These are phyloP conservation scores for Trichoderma sp. DNA, from an alignment of 2,329 filamentous ascomycete genomes.

Conservation along the genomic window DNA sequence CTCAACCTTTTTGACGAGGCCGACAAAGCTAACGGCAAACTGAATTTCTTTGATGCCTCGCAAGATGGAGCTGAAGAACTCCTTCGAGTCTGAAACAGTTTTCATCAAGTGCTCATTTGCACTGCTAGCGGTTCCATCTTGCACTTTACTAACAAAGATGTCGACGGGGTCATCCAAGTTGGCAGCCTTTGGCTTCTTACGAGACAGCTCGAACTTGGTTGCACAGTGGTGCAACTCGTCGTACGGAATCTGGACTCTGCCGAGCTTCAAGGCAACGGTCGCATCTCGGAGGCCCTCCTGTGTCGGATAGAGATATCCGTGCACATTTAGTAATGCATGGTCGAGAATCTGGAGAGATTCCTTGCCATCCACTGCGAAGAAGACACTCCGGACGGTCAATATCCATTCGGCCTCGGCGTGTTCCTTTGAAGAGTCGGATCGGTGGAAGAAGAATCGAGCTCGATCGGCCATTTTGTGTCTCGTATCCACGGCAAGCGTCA, in stretches of 20 bases:
- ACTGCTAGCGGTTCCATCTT: slow-evolving; percentile 61
- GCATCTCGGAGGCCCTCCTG: slow-evolving; percentile 87
- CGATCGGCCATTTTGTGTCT: slow-evolving; percentile 88
- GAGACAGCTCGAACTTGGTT: slow-evolving; percentile 54
- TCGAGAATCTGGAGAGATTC: slow-evolving; percentile 89
- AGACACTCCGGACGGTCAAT: slow-evolving; percentile 76
- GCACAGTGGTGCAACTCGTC: slow-evolving; percentile 75
- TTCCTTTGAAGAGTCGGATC: slow-evolving; percentile 59
- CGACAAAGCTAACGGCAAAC: slow-evolving; percentile 88
- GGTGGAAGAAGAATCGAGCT: slow-evolving; percentile 82
- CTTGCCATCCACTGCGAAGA: slow-evolving; percentile 82
- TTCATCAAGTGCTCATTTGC: slow-evolving; percentile 70
- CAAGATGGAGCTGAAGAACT: slow-evolving; percentile 86
- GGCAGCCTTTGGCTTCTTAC: slow-evolving; percentile 37
- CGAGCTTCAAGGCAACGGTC: slow-evolving; percentile 86
- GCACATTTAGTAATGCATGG: slow-evolving; percentile 82
- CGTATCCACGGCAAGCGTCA: slow-evolving; percentile 88
- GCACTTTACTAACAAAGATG: slow-evolving; percentile 72
- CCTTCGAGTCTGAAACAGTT: slow-evolving; percentile 87
- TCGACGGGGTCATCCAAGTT: slow-evolving; percentile 52
- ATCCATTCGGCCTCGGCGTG: slow-evolving; percentile 89
- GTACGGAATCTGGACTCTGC: slow-evolving; percentile 84
- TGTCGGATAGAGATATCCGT: slow-evolving; percentile 84
- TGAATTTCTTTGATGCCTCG: slow-evolving; percentile 95
- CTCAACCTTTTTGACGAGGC: slow-evolving; percentile 77